Evolutionary conservation across 805 yeast species (phyloP).

Genomic region (Clavispora asparagi): DNA sequence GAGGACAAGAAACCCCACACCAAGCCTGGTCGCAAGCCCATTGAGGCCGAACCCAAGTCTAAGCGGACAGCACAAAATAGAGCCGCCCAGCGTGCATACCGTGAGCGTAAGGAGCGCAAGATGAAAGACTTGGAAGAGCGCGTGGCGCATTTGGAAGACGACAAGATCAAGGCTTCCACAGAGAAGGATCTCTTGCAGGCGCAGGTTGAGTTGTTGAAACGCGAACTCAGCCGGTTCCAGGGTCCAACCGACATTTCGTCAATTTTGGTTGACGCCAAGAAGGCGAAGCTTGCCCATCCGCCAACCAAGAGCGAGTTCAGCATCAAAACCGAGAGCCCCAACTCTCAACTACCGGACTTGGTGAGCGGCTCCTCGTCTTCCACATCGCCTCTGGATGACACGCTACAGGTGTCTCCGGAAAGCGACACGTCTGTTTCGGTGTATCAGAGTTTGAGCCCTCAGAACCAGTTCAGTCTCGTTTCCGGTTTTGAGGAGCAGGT

Average conservation of each 20-base stretch:
- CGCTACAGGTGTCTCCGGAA: conserved; percentile 29
- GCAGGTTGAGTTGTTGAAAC: conserved; percentile 70
- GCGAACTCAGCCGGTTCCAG: conserved; percentile 62
- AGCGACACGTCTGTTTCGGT: conserved; percentile 12
- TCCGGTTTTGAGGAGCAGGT: conserved; percentile 59
- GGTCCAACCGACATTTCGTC: conserved; percentile 27
- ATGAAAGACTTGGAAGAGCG: conserved; percentile 81
- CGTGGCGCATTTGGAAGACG: conserved; percentile 66
- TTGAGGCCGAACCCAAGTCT: conserved; percentile 73
- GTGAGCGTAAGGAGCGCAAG: conserved; percentile 88
- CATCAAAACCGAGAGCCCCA: background rate
- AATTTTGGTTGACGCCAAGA: conserved; percentile 8
- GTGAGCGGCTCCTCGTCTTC: conserved; percentile 32
- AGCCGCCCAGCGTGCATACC: conserved; percentile 96
- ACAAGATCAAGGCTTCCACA: conserved; percentile 58
- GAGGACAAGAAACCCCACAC: conserved; percentile 35
- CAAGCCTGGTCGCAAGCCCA: conserved; percentile 80
- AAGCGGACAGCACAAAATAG: conserved; percentile 95
- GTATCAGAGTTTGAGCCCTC: background rate
- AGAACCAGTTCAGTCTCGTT: conserved; percentile 14
- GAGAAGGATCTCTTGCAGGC: conserved; percentile 71
- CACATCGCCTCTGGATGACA: conserved; percentile 37
- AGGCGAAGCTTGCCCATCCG: conserved; percentile 1
- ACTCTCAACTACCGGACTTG: conserved; percentile 27
- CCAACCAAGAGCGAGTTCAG: background rate